Evolutionary conservation across 495 filamentous ascomycete genomes (phyloP).

Genomic region (Tuber brumale): DNA sequence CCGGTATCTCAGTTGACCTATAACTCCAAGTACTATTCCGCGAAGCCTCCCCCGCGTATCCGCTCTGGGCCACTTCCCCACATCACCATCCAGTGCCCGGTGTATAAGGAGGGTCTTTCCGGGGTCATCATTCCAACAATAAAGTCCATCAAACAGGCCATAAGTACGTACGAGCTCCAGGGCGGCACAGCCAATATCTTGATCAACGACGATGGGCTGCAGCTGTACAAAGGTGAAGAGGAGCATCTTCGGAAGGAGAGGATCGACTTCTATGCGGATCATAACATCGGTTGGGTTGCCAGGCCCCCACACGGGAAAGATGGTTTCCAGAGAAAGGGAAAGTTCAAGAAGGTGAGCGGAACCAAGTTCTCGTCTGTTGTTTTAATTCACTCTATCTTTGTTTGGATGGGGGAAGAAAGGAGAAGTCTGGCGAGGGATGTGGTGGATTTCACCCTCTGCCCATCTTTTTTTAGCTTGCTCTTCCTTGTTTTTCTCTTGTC

Average conservation of each 20-base stretch:
- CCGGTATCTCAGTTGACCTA: conserved; percentile 62
- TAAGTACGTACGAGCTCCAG: conserved; percentile 67
- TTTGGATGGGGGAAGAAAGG: not conserved
- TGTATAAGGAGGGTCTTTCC: conserved; percentile 65
- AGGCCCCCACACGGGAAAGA: conserved; percentile 59
- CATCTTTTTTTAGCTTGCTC: conserved; percentile 5
- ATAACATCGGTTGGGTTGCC: conserved; percentile 76
- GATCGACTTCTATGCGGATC: conserved; percentile 55
- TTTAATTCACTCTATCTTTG: not conserved
- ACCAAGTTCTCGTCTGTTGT: not conserved
- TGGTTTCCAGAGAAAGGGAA: conserved; percentile 57
- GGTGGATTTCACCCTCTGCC: conserved; percentile 7
- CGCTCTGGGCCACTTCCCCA: conserved; percentile 50
- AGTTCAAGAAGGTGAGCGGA: conserved; percentile 46
- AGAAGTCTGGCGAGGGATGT: conserved; percentile 17
- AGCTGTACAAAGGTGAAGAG: conserved; percentile 51
- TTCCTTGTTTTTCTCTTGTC: not conserved
- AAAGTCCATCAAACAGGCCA: conserved; percentile 42
- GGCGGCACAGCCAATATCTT: conserved; percentile 76
- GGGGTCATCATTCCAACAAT: conserved; percentile 43
- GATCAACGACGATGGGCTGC: conserved; percentile 73
- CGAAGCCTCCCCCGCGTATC: conserved; percentile 53
- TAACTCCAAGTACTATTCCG: conserved; percentile 76
- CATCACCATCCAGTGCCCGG: conserved; percentile 67
- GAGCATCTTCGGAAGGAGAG: conserved; percentile 48